These are phyloP conservation scores for Trichoderma sp. DNA, from an alignment of 2,329 filamentous ascomycete genomes.

Conservation along the genomic window DNA sequence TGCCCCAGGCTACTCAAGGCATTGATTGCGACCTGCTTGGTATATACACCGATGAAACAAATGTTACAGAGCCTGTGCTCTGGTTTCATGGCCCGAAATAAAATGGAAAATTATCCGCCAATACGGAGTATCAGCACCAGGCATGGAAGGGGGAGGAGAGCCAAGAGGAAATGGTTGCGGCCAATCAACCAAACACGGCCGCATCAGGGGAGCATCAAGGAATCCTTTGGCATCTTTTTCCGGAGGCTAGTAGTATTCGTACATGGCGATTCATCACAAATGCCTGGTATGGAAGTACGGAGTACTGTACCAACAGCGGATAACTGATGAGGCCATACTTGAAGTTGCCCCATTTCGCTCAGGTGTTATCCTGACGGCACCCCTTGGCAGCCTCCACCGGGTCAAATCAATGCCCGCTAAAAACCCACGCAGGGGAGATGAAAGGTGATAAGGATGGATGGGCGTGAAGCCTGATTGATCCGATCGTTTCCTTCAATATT, in stretches of 20 bases:
- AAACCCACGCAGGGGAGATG: neutral
- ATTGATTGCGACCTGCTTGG: conserved; percentile 5
- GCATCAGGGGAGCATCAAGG: neutral
- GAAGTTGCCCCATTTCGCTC: neutral
- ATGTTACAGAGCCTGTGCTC: conserved; percentile 12
- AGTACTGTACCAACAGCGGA: neutral
- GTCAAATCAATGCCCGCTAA: conserved; percentile 5
- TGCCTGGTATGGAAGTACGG: neutral
- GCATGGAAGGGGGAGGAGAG: neutral
- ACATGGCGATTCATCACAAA: neutral
- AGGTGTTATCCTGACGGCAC: conserved; percentile 9
- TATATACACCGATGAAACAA: conserved; percentile 12
- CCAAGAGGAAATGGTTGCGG: neutral
- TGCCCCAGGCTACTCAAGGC: neutral
- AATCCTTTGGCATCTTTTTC: neutral
- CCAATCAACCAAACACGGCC: neutral
- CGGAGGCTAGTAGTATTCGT: neutral
- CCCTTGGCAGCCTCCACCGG: conserved; percentile 5
- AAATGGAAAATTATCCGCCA: conserved; percentile 1
- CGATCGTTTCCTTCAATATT: neutral
- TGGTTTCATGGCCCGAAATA: conserved; percentile 9
- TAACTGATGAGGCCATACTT: conserved; percentile 1
- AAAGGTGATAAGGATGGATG: neutral
- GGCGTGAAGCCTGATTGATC: neutral
- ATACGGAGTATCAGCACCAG: neutral